A percentile compares a stretch with the other conserved stretches of the same genome.
Evolutionary conservation across 2,329 filamentous ascomycete genomes (phyloP).

Genomic region (Orbilia oligospora): DNA sequence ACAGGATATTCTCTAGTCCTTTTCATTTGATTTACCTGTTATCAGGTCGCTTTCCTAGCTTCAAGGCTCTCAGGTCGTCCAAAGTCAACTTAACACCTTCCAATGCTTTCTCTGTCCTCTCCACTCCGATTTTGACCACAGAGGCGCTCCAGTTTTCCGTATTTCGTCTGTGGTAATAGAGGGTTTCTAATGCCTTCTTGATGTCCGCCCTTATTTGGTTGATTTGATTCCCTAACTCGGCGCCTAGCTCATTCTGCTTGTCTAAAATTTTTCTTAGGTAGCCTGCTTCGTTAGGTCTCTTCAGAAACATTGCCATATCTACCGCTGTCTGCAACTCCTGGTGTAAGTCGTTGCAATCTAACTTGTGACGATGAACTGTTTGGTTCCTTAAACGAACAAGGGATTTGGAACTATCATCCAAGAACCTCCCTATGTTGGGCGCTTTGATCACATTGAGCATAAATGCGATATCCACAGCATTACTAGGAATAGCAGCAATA

Average conservation of each 20-base stretch:
- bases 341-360: neutral
- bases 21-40: no score
- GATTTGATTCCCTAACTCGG: neutral
- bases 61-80: neutral
- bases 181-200: neutral
- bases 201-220: neutral
- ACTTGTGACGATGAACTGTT: conserved; percentile 31
- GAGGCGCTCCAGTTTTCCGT: neutral
- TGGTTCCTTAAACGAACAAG: conserved; percentile 28
- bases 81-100: neutral
- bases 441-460: neutral
- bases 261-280: conserved; percentile 6
- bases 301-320: conserved; percentile 3
- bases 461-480: neutral
- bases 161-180: neutral
- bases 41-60: neutral
- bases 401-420: neutral
- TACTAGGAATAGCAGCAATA: neutral
- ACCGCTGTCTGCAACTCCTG: neutral
- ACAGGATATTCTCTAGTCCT: neutral
- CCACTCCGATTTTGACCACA: neutral
- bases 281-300: neutral
- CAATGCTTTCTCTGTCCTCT: neutral
- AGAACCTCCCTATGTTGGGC: neutral
- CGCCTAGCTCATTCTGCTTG: neutral